Percentiles rank a stretch among this genome's conserved stretches.
These are phyloP conservation scores for Nowakowskiella sp. DNA, from an alignment of 192 early-diverging fungal genomes.

Conservation along the genomic window DNA sequence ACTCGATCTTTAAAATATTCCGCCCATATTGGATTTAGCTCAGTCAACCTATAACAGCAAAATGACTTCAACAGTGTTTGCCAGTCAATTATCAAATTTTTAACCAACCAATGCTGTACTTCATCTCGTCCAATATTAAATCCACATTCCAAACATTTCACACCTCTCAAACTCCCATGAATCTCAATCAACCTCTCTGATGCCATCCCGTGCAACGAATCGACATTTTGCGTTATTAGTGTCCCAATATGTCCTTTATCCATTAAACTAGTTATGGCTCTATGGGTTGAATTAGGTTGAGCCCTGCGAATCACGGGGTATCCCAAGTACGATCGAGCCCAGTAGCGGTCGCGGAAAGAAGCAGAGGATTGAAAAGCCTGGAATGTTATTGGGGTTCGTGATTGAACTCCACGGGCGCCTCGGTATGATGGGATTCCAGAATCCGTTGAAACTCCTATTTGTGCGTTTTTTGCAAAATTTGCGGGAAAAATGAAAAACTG, in stretches of 20 bases:
- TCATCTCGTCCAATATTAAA: slow-evolving; percentile 39
- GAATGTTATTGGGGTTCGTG: background rate
- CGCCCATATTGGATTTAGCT: slow-evolving; percentile 62
- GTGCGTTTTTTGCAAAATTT: no score
- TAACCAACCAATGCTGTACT: slow-evolving; percentile 47
- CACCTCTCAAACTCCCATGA: slow-evolving; percentile 68
- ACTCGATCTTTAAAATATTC: no score
- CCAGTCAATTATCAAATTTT: background rate
- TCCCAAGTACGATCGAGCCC: slow-evolving; percentile 83
- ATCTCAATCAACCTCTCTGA: slow-evolving; percentile 62
- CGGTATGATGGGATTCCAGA: slow-evolving; percentile 76
- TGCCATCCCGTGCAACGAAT: slow-evolving; percentile 60
- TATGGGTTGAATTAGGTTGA: slow-evolving; percentile 67
- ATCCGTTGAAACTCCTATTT: slow-evolving; percentile 40
- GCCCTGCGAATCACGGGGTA: slow-evolving; percentile 61
- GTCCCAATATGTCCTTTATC: slow-evolving; percentile 24
- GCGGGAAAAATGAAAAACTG: no score
- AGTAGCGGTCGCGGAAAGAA: slow-evolving; percentile 71
- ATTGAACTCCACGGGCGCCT: slow-evolving; percentile 49
- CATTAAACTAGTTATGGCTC: slow-evolving; percentile 46
- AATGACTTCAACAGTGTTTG: background rate
- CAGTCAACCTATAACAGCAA: slow-evolving; percentile 30
- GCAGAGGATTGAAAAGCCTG: slow-evolving; percentile 47
- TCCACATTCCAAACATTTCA: slow-evolving; percentile 66
- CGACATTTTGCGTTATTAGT: slow-evolving; percentile 91